These are phyloP conservation scores for Diversispora eburnea DNA, from an alignment of 192 early-diverging fungal genomes.

Conservation along the genomic window DNA sequence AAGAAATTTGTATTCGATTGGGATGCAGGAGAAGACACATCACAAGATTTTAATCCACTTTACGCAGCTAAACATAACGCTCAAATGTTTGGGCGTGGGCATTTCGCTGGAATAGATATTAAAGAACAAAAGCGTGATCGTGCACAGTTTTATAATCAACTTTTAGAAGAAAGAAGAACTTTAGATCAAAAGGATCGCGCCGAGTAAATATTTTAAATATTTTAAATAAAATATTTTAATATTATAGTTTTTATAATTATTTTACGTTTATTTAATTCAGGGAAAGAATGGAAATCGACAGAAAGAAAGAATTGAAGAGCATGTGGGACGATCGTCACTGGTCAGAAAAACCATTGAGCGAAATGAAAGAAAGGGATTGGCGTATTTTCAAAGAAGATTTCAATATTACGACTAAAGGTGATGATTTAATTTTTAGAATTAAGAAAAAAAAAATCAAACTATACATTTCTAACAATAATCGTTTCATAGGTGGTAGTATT, in stretches of 20 bases:
- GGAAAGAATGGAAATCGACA: constrained; percentile 59
- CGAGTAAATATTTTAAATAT: constrained; percentile 30
- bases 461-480: not conserved
- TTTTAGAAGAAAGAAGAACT: constrained; percentile 59
- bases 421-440: not conserved
- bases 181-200: constrained; percentile 59
- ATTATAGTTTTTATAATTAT: not conserved
- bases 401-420: constrained; percentile 90
- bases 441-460: not conserved
- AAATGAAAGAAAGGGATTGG: constrained; percentile 98
- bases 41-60: constrained; percentile 85
- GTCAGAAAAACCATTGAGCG: constrained; percentile 81
- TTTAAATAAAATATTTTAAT: not conserved
- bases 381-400: constrained; percentile 99
- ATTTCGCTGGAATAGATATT: constrained; percentile 80
- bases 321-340: constrained; percentile 93
- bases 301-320: constrained; percentile 60
- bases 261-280: constrained; percentile 34
- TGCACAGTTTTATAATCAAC: constrained; percentile 63
- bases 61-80: constrained; percentile 70
- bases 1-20: constrained; percentile 98
- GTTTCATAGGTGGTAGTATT: constrained; percentile 64
- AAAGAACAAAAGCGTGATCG: constrained; percentile 68
- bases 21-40: constrained; percentile 94
- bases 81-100: constrained; percentile 85